Evolutionary conservation across 1,139 yeast genomes (phyloP), one percentile per base, ranked within the genome.

Genomic region (Pichiaceae sp.): DNA sequence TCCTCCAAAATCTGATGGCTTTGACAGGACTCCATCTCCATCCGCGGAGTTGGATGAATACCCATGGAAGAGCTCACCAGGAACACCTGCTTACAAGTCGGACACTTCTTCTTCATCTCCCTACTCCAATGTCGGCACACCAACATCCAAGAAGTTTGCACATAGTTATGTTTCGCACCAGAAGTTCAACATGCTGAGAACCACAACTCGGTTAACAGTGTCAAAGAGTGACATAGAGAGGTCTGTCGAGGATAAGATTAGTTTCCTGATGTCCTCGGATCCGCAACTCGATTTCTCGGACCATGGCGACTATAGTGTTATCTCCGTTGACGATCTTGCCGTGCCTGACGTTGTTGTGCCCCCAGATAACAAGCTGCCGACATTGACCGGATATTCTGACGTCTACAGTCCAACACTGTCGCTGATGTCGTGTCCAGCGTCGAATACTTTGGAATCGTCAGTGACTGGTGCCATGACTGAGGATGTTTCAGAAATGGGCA

Each of bases 391-490:
- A 4, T 73, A 67, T 44, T 56, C 67, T 4, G 75, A 72, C 29
- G 74, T 70, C 42, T 73, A 63, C 46, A 54, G 76, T 36, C 73
- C 78, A 0, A 78, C 72, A 45, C 73, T 68, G 46, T 56, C 60
- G 4, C 46, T 72, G 17, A 72, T 69, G 56, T 63, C 75, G 21
- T 71, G 77, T 47, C 72, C 75, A 4, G 45, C 26, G 4, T 41
- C 44, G 12, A 42, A 40, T 17, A 41, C 38, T 20, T 37, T 47
- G 29, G 54, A 52, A 27, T 27, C 36, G 3, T 39, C 42, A 20
- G 42, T 54, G 14, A 31, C 42, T 2, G 48, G 47, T 4, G 38
- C 52, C 3, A 42, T 54, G 47, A 44, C 35, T 25, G 46, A 50
- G 25, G 59, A 54, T 38, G 38, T 54, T 7, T 17, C 24, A 4